Evolutionary conservation across 1,284 basidiomycete species (phyloP).

Genomic region (Boletus mariae): DNA sequence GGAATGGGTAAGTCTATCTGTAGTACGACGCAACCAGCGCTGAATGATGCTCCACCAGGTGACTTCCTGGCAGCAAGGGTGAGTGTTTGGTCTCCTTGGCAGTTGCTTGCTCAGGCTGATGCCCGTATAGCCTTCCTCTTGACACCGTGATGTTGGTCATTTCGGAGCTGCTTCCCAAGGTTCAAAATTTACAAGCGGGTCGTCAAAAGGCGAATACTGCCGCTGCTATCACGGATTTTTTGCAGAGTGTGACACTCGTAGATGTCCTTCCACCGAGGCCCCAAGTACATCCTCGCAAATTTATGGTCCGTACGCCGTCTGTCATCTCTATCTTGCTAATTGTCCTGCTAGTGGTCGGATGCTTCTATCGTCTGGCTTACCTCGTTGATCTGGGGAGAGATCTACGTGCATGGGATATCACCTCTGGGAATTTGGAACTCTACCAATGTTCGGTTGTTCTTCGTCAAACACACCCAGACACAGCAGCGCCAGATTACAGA

Average conservation of each 20-base stretch:
- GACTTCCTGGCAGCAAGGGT: slow-evolving; percentile 87
- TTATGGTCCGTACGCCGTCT: slow-evolving; percentile 51
- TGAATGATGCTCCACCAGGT: slow-evolving; percentile 42
- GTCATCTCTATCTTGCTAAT: slow-evolving; percentile 3
- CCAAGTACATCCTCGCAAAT: slow-evolving; percentile 63
- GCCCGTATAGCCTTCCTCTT: slow-evolving; percentile 63
- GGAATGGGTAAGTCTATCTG: slow-evolving; percentile 72
- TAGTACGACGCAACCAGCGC: neutral
- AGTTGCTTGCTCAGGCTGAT: slow-evolving; percentile 8
- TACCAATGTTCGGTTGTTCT: slow-evolving; percentile 83
- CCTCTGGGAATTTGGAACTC: slow-evolving; percentile 84
- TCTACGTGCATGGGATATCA: slow-evolving; percentile 85
- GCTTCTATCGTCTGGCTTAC: slow-evolving; percentile 87
- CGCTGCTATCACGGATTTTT: slow-evolving; percentile 65
- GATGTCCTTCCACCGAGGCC: slow-evolving; percentile 71
- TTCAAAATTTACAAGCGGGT: slow-evolving; percentile 76
- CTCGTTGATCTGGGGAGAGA: slow-evolving; percentile 88
- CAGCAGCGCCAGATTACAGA: slow-evolving; percentile 71
- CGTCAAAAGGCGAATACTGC: slow-evolving; percentile 60
- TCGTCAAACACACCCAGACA: slow-evolving; percentile 77
- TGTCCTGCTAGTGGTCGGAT: slow-evolving; percentile 71
- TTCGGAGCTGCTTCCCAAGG: slow-evolving; percentile 81
- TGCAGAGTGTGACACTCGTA: slow-evolving; percentile 59
- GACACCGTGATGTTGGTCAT: slow-evolving; percentile 82
- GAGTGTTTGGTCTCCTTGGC: slow-evolving; percentile 19